These are phyloP conservation scores for Eucalyptus urophylla DNA, from an alignment of 345 rosid genomes.

Conservation along the genomic window DNA sequence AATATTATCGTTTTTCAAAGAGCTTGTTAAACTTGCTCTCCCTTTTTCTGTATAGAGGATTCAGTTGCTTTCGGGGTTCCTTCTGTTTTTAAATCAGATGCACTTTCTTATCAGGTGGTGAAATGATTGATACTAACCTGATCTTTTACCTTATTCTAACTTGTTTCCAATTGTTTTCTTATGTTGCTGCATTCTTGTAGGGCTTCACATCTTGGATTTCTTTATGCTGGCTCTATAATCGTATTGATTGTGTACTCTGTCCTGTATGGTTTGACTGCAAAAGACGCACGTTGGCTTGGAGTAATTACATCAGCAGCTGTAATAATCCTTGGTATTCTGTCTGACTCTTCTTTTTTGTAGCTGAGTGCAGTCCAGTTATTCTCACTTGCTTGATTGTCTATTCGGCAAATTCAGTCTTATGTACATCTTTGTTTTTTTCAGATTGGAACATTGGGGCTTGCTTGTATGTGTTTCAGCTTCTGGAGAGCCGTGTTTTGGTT, in stretches of 20 bases:
- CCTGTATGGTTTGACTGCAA: constrained; percentile 88
- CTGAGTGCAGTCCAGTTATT: not conserved
- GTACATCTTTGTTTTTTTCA: constrained; percentile 14
- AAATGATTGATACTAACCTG: not conserved
- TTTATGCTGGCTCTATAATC: constrained; percentile 73
- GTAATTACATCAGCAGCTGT: constrained; percentile 93
- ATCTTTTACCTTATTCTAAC: not conserved
- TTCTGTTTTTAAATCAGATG: not conserved
- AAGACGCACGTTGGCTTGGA: constrained; percentile 95
- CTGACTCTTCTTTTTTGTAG: not conserved
- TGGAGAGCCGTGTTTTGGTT: constrained; percentile 74
- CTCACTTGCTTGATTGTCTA: not conserved
- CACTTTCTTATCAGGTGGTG: not conserved
- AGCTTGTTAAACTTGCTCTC: not conserved
- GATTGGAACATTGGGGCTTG: constrained; percentile 99
- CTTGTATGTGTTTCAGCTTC: constrained; percentile 92
- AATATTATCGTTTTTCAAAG: not conserved
- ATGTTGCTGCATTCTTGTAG: constrained; percentile 24
- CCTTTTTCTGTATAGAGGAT: not conserved
- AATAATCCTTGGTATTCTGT: constrained; percentile 65
- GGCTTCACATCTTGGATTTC: constrained; percentile 94
- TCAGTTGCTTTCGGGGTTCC: not conserved
- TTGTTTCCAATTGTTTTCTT: not conserved
- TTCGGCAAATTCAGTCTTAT: not conserved
- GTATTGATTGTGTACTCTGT: constrained; percentile 91